Evolutionary conservation across 441 rosid genomes (phyloP).

Genomic region (Gossypium gossypioides): DNA sequence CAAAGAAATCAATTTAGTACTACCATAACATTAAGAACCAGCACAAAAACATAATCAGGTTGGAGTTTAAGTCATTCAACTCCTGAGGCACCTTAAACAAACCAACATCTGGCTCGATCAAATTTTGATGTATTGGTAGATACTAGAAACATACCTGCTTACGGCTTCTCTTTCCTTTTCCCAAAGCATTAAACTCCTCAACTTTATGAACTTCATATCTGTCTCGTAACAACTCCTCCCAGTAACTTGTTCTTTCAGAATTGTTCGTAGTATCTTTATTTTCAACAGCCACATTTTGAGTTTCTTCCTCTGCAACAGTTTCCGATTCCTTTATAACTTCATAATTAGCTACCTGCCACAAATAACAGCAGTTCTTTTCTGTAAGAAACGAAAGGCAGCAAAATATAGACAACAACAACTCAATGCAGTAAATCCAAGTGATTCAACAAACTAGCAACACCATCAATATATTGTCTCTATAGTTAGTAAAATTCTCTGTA

Average conservation of each 20-base stretch:
- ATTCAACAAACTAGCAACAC: not conserved
- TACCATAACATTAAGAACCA: not conserved
- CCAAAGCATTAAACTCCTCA: slow-evolving; percentile 73
- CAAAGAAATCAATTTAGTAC: not conserved
- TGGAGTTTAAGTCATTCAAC: not conserved
- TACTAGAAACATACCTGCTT: slow-evolving; percentile 58
- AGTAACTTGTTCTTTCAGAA: slow-evolving; percentile 67
- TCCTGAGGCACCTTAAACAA: not conserved
- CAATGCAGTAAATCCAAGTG: not conserved
- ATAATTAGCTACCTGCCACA: slow-evolving; percentile 82
- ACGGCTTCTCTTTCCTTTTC: slow-evolving; percentile 90
- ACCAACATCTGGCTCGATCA: not conserved
- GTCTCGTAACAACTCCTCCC: slow-evolving; percentile 91
- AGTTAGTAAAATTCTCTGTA: not conserved
- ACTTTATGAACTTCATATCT: slow-evolving; percentile 66
- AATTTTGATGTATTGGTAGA: not conserved
- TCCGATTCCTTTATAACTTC: slow-evolving; percentile 81
- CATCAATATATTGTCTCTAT: not conserved
- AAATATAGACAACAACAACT: not conserved
- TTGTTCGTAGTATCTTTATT: slow-evolving; percentile 36
- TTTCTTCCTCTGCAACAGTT: slow-evolving; percentile 56
- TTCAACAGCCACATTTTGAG: slow-evolving; percentile 51
- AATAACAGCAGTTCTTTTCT: slow-evolving; percentile 8
- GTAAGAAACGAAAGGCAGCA: slow-evolving; percentile 9
- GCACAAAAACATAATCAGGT: not conserved